Evolutionary conservation across 2,329 filamentous ascomycete genomes (phyloP).

Genomic region (Neophaeococcomyces mojaviensis): DNA sequence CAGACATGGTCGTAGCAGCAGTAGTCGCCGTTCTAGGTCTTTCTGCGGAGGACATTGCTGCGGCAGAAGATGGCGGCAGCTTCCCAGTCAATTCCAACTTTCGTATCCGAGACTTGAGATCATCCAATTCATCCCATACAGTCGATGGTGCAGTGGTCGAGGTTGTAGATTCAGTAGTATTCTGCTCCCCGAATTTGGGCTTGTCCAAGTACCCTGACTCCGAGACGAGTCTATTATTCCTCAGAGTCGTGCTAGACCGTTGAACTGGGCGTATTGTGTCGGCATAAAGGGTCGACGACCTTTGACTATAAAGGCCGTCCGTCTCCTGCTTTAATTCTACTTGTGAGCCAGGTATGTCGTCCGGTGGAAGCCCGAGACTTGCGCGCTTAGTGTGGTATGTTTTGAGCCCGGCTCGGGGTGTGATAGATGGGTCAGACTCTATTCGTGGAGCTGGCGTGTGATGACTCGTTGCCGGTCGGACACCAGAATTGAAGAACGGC

Average conservation of each 20-base stretch:
- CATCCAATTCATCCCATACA: constrained; percentile 95
- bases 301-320: neutral
- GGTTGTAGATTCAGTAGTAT: constrained; percentile 68
- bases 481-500: constrained; percentile 13
- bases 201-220: constrained; percentile 27
- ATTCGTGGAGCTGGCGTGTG: neutral
- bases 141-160: constrained; percentile 87
- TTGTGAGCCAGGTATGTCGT: neutral
- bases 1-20: constrained; percentile 80
- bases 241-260: constrained; percentile 8
- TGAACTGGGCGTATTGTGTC: constrained; percentile 13
- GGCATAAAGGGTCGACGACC: constrained; percentile 16
- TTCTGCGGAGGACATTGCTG: constrained; percentile 71
- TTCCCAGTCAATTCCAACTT: constrained; percentile 86
- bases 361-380: constrained; percentile 12
- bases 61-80: constrained; percentile 71
- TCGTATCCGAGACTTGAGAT: constrained; percentile 86
- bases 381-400: constrained; percentile 19
- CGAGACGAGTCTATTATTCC: constrained; percentile 25
- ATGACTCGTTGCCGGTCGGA: constrained; percentile 3
- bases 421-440: neutral
- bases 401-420: constrained; percentile 3
- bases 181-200: constrained; percentile 29
- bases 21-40: constrained; percentile 86
- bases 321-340: neutral